A percentile compares a stretch with the other conserved stretches of the same genome.
These are phyloP conservation scores for Boletus barrowsii DNA, from an alignment of 768 basidiomycete species.

Conservation along the genomic window DNA sequence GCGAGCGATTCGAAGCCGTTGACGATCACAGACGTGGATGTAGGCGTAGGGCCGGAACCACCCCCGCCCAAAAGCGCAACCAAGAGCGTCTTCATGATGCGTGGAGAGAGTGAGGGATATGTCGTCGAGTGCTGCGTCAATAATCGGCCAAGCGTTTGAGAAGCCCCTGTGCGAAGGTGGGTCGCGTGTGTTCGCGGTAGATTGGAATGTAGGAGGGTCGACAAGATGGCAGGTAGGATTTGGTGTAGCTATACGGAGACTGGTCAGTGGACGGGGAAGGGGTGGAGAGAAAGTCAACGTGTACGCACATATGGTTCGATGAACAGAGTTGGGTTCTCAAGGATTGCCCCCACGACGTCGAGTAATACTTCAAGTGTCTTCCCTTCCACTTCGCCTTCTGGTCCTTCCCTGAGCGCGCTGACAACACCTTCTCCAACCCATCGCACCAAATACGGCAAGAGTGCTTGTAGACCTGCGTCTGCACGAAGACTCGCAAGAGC, in stretches of 20 bases:
- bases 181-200: constrained; percentile 69
- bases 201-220: constrained; percentile 83
- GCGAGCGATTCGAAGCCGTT: constrained; percentile 29
- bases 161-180: constrained; percentile 73
- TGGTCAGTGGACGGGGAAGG: neutral
- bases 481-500: constrained; percentile 85
- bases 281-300: neutral
- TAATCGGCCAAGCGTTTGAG: constrained; percentile 80
- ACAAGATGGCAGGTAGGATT: constrained; percentile 89
- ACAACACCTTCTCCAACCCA: constrained; percentile 93
- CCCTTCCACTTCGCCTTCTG: constrained; percentile 62
- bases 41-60: constrained; percentile 8
- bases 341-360: constrained; percentile 78
- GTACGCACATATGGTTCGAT: constrained; percentile 90
- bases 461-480: constrained; percentile 88
- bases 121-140: constrained; percentile 83
- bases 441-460: constrained; percentile 89
- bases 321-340: constrained; percentile 86
- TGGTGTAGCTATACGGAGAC: constrained; percentile 75
- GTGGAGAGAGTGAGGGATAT: constrained; percentile 81
- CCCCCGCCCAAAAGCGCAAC: constrained; percentile 63
- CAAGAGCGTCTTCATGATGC: constrained; percentile 92
- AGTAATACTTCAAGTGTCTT: constrained; percentile 75
- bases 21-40: constrained; percentile 14
- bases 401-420: constrained; percentile 46